Percentiles rank a stretch among this genome's conserved stretches.
Evolutionary conservation across 2,329 filamentous ascomycete genomes (phyloP).

Genomic region (Reticulascus tulasneorum): DNA sequence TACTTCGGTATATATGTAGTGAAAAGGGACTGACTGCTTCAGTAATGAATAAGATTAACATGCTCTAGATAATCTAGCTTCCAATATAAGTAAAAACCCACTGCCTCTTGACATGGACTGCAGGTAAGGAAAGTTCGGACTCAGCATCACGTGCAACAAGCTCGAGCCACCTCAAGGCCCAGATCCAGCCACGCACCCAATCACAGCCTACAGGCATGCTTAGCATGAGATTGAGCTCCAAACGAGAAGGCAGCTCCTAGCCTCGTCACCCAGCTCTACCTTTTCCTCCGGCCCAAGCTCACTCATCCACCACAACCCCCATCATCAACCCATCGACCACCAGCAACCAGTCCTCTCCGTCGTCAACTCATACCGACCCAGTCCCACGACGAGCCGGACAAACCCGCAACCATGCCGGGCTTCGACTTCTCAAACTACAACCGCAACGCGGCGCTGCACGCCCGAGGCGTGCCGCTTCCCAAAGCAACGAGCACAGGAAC

Average conservation of each 20-base stretch:
- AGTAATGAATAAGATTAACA: too few relatives aligned
- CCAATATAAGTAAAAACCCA: too few relatives aligned
- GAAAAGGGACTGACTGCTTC: too few relatives aligned
- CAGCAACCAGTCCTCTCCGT: neutral
- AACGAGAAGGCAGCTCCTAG: constrained; percentile 45
- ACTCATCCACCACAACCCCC: constrained; percentile 18
- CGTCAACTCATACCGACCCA: neutral
- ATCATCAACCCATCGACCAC: constrained; percentile 4
- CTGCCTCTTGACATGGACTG: too few relatives aligned
- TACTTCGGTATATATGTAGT: too few relatives aligned
- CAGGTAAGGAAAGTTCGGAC: too few relatives aligned
- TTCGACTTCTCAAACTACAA: constrained; percentile 99
- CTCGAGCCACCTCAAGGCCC: constrained; percentile 11
- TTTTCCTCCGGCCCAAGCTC: constrained; percentile 17
- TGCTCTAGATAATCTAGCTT: too few relatives aligned
- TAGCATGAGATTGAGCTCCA: constrained; percentile 5
- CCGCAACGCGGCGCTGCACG: constrained; percentile 94
- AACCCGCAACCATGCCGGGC: constrained; percentile 69
- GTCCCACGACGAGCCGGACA: constrained; percentile 7
- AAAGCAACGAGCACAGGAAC: constrained; percentile 99
- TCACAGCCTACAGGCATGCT: neutral
- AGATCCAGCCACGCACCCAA: constrained; percentile 1
- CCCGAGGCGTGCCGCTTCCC: constrained; percentile 87
- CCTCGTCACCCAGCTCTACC: constrained; percentile 50
- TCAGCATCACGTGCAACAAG: constrained; percentile 20